Base-by-base conservation (phyloP, 73 alveolate species). In the Paramecium sexaurelia region DNA sequence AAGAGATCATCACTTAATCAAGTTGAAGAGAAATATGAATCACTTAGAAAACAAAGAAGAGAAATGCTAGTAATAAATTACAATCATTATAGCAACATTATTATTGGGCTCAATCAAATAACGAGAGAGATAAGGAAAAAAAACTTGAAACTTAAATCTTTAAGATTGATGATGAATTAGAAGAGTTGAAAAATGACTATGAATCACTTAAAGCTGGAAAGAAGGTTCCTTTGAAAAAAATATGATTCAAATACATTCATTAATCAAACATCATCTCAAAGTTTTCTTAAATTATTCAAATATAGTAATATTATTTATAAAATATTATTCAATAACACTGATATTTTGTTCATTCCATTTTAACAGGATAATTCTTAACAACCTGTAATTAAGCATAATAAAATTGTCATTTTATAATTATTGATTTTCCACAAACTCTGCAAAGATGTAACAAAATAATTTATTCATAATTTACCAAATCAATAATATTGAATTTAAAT, bases 161-260 rank as follows among this genome's bases (percentile, higher is more conserved):
- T 78, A 78, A 78, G 47, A 41, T 78, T 39, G 90, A 78, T 78
- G 90, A 78, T 78, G 90, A 78, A 78, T 45, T 78, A 5, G 68
- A 41, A 45, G 90, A 78, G 17, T 26, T 78, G 15, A 78, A 22
- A 78, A 37, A 78, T 78, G 90, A 78, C 3, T 78, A 40, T 78
- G 75, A 78, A 41, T 32, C 55, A 35, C 56, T 73, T 24, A 73
- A 73, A 37, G 55, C 87, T n/a, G 87, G 87, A 3, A 32, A 73
- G 45, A 29, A 27, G 35, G 67, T 73, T 32, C 87, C 87, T 35
- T 37, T 73, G 33, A 73, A 73, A 66, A 73, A 73, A 73, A 15
- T 73, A 73, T 73, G 87, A 73, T 73, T 29, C 35, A 35, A 66
- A 66, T 66, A 32, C 83, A 66, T 29, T 66, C 26, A 66, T 66